Conservation (phyloP, 306 rosid species). For the Lupinus albus region DNA sequence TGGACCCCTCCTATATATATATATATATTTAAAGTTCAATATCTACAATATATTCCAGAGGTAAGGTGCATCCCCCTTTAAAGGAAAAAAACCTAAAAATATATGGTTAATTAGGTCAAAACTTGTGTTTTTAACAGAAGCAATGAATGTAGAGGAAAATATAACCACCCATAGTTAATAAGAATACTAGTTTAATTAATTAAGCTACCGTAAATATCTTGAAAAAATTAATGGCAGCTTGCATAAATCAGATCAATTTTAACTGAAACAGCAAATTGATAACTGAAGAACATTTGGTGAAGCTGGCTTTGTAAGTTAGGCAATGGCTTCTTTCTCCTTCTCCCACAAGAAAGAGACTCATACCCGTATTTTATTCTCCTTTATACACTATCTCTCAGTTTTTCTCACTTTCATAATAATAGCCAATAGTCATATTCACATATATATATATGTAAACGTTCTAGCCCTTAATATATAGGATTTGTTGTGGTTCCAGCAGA, state of each 20-base stretch:
- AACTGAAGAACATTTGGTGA: background rate
- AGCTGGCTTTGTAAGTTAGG: background rate
- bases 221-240: background rate
- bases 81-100: too few species aligned
- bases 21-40: too few species aligned
- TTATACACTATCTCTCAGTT: background rate
- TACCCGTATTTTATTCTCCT: slow-evolving; percentile 16
- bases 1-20: too few species aligned
- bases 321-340: slow-evolving; percentile 37
- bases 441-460: background rate
- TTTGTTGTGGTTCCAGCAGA: background rate
- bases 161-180: slow-evolving; percentile 1
- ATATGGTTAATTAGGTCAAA: background rate
- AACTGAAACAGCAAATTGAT: background rate
- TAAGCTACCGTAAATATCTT: background rate
- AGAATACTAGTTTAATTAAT: background rate
- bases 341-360: slow-evolving; percentile 45
- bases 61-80: background rate
- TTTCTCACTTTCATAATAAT: slow-evolving; percentile 1
- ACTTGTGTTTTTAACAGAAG: background rate
- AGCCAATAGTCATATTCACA: too few species aligned
- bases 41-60: too few species aligned
- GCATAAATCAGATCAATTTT: background rate
- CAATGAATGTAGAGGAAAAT: background rate
- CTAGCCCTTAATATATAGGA: too few species aligned